These are phyloP conservation scores for Neoarthrinium moseri DNA, from an alignment of 2,329 filamentous ascomycete genomes.

Conservation along the genomic window DNA sequence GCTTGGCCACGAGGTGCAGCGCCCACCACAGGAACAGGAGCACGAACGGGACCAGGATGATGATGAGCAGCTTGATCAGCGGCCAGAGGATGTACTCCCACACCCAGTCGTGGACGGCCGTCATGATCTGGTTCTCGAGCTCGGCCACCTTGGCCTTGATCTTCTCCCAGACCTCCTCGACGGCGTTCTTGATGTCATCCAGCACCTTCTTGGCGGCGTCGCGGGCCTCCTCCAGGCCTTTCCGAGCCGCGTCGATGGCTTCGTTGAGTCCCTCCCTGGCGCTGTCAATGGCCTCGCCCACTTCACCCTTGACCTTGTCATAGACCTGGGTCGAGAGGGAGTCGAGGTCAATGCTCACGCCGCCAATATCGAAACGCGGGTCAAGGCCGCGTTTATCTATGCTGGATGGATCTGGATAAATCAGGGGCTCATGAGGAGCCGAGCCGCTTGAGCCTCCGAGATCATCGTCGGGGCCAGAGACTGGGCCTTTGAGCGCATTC, in stretches of 20 bases:
- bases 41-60: not conserved
- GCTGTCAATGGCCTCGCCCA: not conserved
- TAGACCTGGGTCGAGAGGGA: not conserved
- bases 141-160: not conserved
- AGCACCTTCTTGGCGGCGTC: not conserved
- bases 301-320: constrained; percentile 1
- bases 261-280: not conserved
- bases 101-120: not conserved
- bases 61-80: not conserved
- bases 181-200: constrained; percentile 1
- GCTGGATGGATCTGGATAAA: too few relatives aligned
- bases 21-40: not conserved
- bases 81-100: not conserved
- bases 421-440: too few relatives aligned
- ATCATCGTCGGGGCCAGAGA: too few relatives aligned
- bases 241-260: not conserved
- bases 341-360: constrained; percentile 2
- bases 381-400: not conserved
- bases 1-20: not conserved
- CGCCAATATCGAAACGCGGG: not conserved
- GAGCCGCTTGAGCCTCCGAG: too few relatives aligned
- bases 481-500: too few relatives aligned
- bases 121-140: not conserved
- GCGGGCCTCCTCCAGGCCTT: not conserved
- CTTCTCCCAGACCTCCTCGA: constrained; percentile 1